Percentiles rank a stretch among this genome's conserved stretches.
phyloP scores from a whole-genome alignment of 2,329 filamentous ascomycete genomes.

The Pseudocercospora fijiensis region DNA sequence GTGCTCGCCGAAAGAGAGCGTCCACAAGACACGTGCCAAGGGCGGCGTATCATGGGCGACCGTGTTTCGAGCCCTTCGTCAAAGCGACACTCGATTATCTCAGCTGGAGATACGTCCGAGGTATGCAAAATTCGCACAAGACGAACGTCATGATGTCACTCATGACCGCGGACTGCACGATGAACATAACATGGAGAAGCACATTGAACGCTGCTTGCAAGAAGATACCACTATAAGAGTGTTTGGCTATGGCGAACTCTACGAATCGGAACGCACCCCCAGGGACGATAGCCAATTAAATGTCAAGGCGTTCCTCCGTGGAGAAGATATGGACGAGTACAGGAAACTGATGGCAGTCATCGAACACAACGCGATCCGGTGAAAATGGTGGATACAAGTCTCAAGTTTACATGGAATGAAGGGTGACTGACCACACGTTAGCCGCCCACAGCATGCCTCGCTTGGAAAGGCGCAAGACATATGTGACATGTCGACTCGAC shows the following conservation, averaged over 20 bases:
- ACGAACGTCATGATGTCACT: not conserved
- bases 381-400: not conserved
- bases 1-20: slow-evolving; percentile 1
- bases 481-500: too few species aligned
- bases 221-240: not conserved
- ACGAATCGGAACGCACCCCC: slow-evolving; percentile 7
- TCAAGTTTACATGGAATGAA: too few species aligned
- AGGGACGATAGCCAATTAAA: slow-evolving; percentile 1
- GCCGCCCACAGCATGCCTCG: too few species aligned
- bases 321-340: slow-evolving; percentile 10
- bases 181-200: not conserved
- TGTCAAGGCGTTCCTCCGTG: slow-evolving; percentile 4
- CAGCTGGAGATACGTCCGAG: not conserved
- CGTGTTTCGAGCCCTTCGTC: not conserved
- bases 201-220: not conserved
- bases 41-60: not conserved
- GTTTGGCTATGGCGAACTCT: slow-evolving; percentile 4
- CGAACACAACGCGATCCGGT: not conserved
- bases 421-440: too few species aligned
- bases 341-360: slow-evolving; percentile 3
- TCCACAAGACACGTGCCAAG: not conserved
- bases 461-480: too few species aligned
- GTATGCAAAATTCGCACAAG: not conserved
- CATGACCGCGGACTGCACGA: not conserved
- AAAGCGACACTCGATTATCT: not conserved